These are phyloP conservation scores for Conticribra weissflogii DNA, from an alignment of 108 stramenopile species.

Conservation along the genomic window DNA sequence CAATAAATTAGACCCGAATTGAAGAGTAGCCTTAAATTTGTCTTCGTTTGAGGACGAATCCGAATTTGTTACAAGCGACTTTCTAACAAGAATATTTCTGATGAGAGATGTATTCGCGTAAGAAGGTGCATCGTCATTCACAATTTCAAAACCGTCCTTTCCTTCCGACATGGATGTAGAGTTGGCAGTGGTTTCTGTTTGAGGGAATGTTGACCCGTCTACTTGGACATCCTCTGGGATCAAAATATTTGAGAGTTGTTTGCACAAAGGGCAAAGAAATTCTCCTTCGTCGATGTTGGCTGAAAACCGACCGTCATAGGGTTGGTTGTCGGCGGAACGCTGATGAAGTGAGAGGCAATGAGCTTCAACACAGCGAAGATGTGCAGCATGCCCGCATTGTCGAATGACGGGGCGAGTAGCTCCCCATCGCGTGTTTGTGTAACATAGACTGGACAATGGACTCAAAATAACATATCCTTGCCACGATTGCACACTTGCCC, in stretches of 20 bases:
- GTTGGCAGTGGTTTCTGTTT: slow-evolving; percentile 6
- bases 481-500: slow-evolving; percentile 88
- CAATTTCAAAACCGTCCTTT: slow-evolving; percentile 38
- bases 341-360: slow-evolving; percentile 91
- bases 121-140: slow-evolving; percentile 26
- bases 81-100: slow-evolving; percentile 29
- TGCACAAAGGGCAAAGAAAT: slow-evolving; percentile 97
- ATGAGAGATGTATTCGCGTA: slow-evolving; percentile 29
- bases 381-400: slow-evolving; percentile 97
- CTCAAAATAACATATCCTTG: slow-evolving; percentile 88
- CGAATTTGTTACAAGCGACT: slow-evolving; percentile 19
- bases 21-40: slow-evolving; percentile 62
- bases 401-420: slow-evolving; percentile 83
- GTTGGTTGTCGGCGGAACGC: slow-evolving; percentile 75
- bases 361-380: slow-evolving; percentile 90
- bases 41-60: slow-evolving; percentile 15
- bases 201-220: slow-evolving; percentile 17
- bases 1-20: slow-evolving; percentile 72
- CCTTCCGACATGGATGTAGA: slow-evolving; percentile 21
- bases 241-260: slow-evolving; percentile 93
- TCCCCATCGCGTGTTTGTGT: slow-evolving; percentile 84
- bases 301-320: slow-evolving; percentile 90
- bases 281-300: slow-evolving; percentile 93
- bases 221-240: slow-evolving; percentile 76
- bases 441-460: slow-evolving; percentile 75